These are phyloP conservation scores for Penicillium sp. DNA, from an alignment of 2,329 filamentous ascomycete genomes.

Conservation along the genomic window DNA sequence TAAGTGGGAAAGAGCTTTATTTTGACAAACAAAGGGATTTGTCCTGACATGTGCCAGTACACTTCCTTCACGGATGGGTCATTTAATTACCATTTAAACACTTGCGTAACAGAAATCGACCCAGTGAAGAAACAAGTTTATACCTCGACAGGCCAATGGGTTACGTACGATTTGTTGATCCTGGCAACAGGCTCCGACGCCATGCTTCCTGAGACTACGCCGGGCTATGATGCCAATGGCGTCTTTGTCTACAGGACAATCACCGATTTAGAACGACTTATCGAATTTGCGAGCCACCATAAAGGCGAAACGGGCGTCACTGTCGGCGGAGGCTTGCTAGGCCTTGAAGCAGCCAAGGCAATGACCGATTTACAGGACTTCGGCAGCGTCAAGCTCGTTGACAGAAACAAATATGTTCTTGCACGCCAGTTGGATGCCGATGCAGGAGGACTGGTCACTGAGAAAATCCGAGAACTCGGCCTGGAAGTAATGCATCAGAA, in stretches of 20 bases:
- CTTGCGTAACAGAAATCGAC: slow-evolving; percentile 65
- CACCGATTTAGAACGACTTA: slow-evolving; percentile 72
- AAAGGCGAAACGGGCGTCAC: slow-evolving; percentile 69
- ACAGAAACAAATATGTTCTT: slow-evolving; percentile 77
- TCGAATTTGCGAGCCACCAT: slow-evolving; percentile 64
- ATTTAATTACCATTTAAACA: slow-evolving; percentile 72
- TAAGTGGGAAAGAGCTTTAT: slow-evolving; percentile 28
- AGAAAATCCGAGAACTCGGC: slow-evolving; percentile 73
- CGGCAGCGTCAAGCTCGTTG: slow-evolving; percentile 70
- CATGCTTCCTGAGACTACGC: slow-evolving; percentile 66
- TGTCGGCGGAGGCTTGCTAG: slow-evolving; percentile 78
- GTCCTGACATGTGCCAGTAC: slow-evolving; percentile 51
- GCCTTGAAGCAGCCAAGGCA: slow-evolving; percentile 84
- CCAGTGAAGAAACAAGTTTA: slow-evolving; percentile 61
- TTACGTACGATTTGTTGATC: slow-evolving; percentile 76
- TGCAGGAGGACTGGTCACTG: slow-evolving; percentile 75
- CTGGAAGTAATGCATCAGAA: slow-evolving; percentile 77
- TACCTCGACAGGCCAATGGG: slow-evolving; percentile 64
- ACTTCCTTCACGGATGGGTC: slow-evolving; percentile 62
- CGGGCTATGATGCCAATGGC: slow-evolving; percentile 73
- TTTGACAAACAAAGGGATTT: background rate
- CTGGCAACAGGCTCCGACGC: slow-evolving; percentile 85
- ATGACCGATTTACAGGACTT: slow-evolving; percentile 82
- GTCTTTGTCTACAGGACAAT: slow-evolving; percentile 90
- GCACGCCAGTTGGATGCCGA: slow-evolving; percentile 78